Evolutionary conservation across 345 rosid species (phyloP).

Genomic region (Salix exigua): DNA sequence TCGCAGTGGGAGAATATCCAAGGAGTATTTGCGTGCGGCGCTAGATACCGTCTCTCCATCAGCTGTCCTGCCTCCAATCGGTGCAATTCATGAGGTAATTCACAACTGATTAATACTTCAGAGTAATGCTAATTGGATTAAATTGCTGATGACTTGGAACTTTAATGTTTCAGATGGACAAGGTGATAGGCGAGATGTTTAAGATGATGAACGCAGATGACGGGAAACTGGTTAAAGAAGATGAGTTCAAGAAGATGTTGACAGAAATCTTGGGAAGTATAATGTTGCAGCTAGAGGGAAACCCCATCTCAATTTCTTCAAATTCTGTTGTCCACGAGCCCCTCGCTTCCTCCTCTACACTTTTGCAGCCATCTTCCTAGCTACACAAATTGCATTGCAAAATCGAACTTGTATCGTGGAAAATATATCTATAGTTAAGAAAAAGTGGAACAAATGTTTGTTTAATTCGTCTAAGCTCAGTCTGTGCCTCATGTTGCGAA

Average conservation of each 20-base stretch:
- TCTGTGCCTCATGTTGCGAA: not conserved
- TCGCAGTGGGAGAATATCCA: conserved; percentile 59
- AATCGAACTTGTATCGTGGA: not conserved
- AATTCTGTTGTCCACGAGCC: conserved; percentile 96
- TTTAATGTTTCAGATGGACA: conserved; percentile 54
- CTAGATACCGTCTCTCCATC: conserved; percentile 68
- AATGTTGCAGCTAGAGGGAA: conserved; percentile 80
- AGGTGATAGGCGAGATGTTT: conserved; percentile 44
- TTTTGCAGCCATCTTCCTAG: conserved; percentile 42
- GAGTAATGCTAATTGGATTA: not conserved
- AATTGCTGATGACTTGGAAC: not conserved
- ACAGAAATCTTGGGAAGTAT: conserved; percentile 69
- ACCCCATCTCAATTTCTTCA: conserved; percentile 60
- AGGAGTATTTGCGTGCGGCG: conserved; percentile 56
- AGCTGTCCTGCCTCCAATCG: conserved; percentile 79
- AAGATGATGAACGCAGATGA: conserved; percentile 67
- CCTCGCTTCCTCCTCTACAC: conserved; percentile 49
- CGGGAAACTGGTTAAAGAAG: conserved; percentile 71
- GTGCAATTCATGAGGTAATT: conserved; percentile 72
- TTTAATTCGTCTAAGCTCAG: not conserved
- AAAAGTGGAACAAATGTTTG: not conserved
- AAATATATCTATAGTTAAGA: not conserved
- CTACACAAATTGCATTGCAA: not conserved
- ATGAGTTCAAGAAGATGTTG: conserved; percentile 74
- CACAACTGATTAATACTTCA: not conserved